A percentile compares a stretch with the other conserved stretches of the same genome.
Evolutionary conservation across 306 rosid genomes (phyloP).

Genomic region (Acacia melanoxylon): DNA sequence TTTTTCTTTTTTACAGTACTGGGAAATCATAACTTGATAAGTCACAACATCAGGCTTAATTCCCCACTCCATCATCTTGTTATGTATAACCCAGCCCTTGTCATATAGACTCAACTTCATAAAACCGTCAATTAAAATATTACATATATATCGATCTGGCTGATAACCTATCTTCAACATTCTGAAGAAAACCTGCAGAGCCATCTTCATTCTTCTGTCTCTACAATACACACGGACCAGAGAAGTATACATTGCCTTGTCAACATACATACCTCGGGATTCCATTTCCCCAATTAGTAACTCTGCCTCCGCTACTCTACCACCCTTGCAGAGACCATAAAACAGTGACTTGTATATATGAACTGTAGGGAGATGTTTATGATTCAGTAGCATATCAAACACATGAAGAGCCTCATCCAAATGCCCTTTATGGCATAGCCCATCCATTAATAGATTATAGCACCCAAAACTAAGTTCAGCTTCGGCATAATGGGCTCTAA

Average conservation of each 20-base stretch:
- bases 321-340: conserved; percentile 48
- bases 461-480: conserved; percentile 29
- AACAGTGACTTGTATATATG: conserved; percentile 45
- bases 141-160: conserved; percentile 43
- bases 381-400: conserved; percentile 40
- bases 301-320: conserved; percentile 46
- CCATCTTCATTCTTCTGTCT: conserved; percentile 47
- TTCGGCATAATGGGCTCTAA: conserved; percentile 31
- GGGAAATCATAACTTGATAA: conserved; percentile 41
- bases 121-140: conserved; percentile 47
- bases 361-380: conserved; percentile 33
- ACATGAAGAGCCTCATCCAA: conserved; percentile 46
- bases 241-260: conserved; percentile 49
- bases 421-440: conserved; percentile 40
- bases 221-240: conserved; percentile 42
- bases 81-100: conserved; percentile 42
- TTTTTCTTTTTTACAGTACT: conserved; percentile 38
- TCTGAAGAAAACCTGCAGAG: conserved; percentile 46
- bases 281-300: conserved; percentile 43
- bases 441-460: conserved; percentile 42
- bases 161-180: conserved; percentile 46
- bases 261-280: conserved; percentile 40
- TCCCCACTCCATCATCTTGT: conserved; percentile 47
- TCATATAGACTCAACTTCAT: conserved; percentile 38
- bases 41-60: conserved; percentile 40